These are phyloP conservation scores for Kuraishia capsulata DNA, from an alignment of 805 yeast genomes.

Conservation along the genomic window DNA sequence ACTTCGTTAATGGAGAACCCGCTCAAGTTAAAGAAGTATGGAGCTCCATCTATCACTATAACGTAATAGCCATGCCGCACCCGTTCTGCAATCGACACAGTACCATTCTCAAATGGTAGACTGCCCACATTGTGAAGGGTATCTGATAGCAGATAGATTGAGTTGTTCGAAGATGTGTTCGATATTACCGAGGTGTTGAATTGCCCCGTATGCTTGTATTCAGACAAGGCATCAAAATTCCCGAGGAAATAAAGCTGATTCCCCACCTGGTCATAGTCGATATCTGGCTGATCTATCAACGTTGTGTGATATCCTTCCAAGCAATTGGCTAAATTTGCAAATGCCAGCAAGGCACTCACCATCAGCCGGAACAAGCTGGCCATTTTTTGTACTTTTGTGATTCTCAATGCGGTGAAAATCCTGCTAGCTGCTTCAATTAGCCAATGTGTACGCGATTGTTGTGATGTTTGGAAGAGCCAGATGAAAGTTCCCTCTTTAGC, in stretches of 20 bases:
- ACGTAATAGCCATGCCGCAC: not conserved
- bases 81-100: not conserved
- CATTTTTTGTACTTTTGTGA: no score
- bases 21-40: not conserved
- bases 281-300: conserved; percentile 8
- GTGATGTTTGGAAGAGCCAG: no score
- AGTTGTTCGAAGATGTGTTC: not conserved
- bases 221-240: conserved; percentile 16
- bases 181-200: conserved; percentile 9
- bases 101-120: not conserved
- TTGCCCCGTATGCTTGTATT: conserved; percentile 9
- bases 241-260: conserved; percentile 17
- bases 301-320: no score
- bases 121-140: not conserved
- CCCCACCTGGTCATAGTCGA: conserved; percentile 5
- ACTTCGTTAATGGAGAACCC: not conserved
- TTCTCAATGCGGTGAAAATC: no score
- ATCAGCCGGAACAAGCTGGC: no score
- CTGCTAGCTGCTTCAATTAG: no score
- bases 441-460: no score
- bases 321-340: no score
- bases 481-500: no score
- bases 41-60: conserved; percentile 1
- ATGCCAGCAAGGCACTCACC: no score
- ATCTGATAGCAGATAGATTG: not conserved